A percentile compares a stretch with the other conserved stretches of the same genome.
Conservation (phyloP, 306 rosid species). For the Sicyos baderoa region DNA sequence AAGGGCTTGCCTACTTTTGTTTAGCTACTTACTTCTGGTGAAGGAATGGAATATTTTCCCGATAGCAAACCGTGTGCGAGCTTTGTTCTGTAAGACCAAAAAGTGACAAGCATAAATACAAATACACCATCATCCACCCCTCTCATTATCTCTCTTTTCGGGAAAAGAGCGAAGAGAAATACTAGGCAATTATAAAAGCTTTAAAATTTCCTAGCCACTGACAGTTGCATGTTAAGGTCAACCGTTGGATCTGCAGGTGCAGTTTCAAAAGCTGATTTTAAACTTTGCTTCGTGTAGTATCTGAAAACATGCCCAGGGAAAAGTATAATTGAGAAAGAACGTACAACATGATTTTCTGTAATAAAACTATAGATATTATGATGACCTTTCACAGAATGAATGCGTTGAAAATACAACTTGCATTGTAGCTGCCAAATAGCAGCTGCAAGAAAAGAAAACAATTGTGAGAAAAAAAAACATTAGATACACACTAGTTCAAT, state of each 20-base stretch:
- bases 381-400: conserved; percentile 63
- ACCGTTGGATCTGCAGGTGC: conserved; percentile 95
- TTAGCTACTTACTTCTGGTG: conserved; percentile 9
- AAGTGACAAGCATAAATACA: too few species aligned
- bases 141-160: not conserved
- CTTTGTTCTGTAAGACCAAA: conserved; percentile 19
- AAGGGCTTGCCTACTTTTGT: not conserved
- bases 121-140: too few species aligned
- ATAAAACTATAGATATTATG: not conserved
- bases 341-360: not conserved
- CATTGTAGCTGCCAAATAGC: conserved; percentile 93
- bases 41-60: conserved; percentile 22
- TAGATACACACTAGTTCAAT: not conserved
- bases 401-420: conserved; percentile 76
- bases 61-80: conserved; percentile 27
- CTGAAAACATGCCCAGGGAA: conserved; percentile 8
- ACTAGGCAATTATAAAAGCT: not conserved
- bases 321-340: not conserved
- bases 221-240: conserved; percentile 43
- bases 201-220: conserved; percentile 15
- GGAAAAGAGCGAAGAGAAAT: not conserved
- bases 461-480: conserved; percentile 16
- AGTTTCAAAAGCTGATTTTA: conserved; percentile 26
- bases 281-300: conserved; percentile 12
- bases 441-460: conserved; percentile 45